Conservation (phyloP, 495 filamentous ascomycete species). For the Penicillium taxi region DNA sequence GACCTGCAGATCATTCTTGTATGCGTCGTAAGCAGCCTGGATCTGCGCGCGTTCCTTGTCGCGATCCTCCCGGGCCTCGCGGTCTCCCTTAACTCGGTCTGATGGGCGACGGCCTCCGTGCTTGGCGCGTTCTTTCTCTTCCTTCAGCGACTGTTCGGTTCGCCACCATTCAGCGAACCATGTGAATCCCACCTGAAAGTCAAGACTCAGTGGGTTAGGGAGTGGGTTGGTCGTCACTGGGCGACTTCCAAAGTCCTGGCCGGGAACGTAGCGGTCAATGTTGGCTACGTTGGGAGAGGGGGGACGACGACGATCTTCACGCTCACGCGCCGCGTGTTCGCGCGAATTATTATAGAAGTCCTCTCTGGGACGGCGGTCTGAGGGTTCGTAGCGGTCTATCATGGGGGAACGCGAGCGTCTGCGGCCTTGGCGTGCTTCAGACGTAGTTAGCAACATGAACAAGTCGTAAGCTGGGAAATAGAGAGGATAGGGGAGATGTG, state of each 20-base stretch:
- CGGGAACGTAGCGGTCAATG: conserved; percentile 94
- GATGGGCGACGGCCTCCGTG: conserved; percentile 66
- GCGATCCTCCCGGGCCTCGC: conserved; percentile 74
- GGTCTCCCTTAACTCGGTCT: conserved; percentile 62
- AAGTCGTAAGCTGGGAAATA: too few relatives aligned
- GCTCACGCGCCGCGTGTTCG: conserved; percentile 62
- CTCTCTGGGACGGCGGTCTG: conserved; percentile 45
- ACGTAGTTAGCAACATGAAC: conserved; percentile 5
- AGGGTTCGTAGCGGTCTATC: conserved; percentile 67
- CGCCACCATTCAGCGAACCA: conserved; percentile 98
- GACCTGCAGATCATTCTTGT: conserved; percentile 88
- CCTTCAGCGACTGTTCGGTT: conserved; percentile 72
- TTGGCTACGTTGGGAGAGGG: conserved; percentile 57
- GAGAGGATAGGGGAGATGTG: too few relatives aligned
- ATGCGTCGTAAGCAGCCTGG: conserved; percentile 83
- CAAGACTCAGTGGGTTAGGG: conserved; percentile 71
- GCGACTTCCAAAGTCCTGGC: conserved; percentile 57
- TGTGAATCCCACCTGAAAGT: conserved; percentile 92
- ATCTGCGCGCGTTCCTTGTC: conserved; percentile 85
- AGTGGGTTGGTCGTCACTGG: conserved; percentile 62
- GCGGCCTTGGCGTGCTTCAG: conserved; percentile 39
- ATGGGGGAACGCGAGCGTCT: conserved; percentile 66
- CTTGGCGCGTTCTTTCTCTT: conserved; percentile 72
- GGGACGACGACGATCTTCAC: conserved; percentile 58
- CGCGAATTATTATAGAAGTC: conserved; percentile 47